A percentile compares a stretch with the other conserved stretches of the same genome.
phyloP scores from a whole-genome alignment of 2,329 filamentous ascomycete genomes.

The Fusarium multiceps region DNA sequence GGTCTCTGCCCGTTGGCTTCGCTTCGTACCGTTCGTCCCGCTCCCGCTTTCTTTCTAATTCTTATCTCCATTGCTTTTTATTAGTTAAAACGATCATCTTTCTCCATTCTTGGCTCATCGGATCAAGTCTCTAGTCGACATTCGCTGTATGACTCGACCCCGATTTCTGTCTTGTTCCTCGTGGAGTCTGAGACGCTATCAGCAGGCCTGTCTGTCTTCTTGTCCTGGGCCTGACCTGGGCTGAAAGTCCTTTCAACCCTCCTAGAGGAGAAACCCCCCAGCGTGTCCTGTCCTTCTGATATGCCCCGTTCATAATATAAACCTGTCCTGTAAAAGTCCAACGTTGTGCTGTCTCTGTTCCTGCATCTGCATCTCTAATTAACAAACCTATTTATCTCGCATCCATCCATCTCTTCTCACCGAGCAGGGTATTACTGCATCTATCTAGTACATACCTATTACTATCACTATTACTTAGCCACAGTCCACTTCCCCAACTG shows the following conservation, averaged over 20 bases:
- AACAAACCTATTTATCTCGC: not conserved
- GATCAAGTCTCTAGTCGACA: constrained; percentile 24
- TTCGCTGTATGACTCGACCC: constrained; percentile 44
- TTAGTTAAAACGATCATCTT: constrained; percentile 9
- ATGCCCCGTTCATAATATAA: constrained; percentile 29
- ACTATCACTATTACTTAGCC: constrained; percentile 17
- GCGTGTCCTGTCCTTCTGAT: constrained; percentile 45
- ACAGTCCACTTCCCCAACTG: constrained; percentile 37
- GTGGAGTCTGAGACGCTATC: constrained; percentile 56
- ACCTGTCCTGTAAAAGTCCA: constrained; percentile 35
- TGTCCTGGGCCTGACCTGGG: constrained; percentile 21
- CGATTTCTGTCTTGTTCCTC: constrained; percentile 41
- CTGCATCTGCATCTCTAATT: constrained; percentile 25
- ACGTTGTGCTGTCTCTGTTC: constrained; percentile 40
- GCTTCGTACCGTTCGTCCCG: constrained; percentile 46
- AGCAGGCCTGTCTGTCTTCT: constrained; percentile 51
- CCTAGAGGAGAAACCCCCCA: constrained; percentile 31
- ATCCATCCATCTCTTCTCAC: not conserved
- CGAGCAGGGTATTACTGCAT: not conserved
- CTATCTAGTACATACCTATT: not conserved
- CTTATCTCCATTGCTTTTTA: constrained; percentile 5
- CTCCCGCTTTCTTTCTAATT: constrained; percentile 34
- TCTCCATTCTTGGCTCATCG: constrained; percentile 17
- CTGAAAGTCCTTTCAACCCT: constrained; percentile 40
- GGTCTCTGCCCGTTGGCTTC: constrained; percentile 26